These are phyloP conservation scores for Dictyophora rubrovolvata DNA, from an alignment of 768 basidiomycete genomes.

Conservation along the genomic window DNA sequence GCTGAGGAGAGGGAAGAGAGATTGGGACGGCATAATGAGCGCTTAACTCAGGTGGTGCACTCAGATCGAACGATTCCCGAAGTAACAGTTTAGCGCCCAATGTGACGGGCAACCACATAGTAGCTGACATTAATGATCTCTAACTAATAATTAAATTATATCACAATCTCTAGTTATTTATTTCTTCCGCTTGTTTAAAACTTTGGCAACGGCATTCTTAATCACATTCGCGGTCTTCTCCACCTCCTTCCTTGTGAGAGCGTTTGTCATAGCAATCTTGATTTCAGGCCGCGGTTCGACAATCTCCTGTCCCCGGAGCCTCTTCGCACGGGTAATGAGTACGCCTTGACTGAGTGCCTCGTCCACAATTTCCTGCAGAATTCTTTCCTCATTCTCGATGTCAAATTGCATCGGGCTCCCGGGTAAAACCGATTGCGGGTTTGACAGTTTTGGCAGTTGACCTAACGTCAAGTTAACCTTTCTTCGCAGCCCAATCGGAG, in stretches of 20 bases:
- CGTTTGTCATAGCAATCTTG: constrained; percentile 69
- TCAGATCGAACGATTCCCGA: too few species aligned
- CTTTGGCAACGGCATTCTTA: constrained; percentile 65
- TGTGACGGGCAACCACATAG: not conserved
- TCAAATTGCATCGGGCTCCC: constrained; percentile 42
- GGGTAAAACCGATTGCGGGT: constrained; percentile 37
- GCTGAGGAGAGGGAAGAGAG: not conserved
- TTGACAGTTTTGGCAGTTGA: constrained; percentile 30
- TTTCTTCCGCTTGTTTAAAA: constrained; percentile 44
- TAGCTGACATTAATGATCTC: not conserved
- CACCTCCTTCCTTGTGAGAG: constrained; percentile 78
- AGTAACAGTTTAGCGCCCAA: too few species aligned
- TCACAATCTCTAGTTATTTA: not conserved
- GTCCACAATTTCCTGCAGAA: constrained; percentile 90
- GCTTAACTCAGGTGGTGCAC: too few species aligned
- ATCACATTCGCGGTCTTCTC: constrained; percentile 78
- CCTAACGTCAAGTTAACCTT: not conserved
- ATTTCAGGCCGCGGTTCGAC: constrained; percentile 77
- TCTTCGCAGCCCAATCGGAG: constrained; percentile 8
- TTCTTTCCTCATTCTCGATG: constrained; percentile 57
- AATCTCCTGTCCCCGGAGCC: constrained; percentile 75
- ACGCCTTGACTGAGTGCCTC: constrained; percentile 75
- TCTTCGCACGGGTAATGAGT: constrained; percentile 74
- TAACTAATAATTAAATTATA: too few species aligned
- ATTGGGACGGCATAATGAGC: not conserved